phyloP scores from a whole-genome alignment of 106 monocot species.

The Dendrobium chrysotoxum region DNA sequence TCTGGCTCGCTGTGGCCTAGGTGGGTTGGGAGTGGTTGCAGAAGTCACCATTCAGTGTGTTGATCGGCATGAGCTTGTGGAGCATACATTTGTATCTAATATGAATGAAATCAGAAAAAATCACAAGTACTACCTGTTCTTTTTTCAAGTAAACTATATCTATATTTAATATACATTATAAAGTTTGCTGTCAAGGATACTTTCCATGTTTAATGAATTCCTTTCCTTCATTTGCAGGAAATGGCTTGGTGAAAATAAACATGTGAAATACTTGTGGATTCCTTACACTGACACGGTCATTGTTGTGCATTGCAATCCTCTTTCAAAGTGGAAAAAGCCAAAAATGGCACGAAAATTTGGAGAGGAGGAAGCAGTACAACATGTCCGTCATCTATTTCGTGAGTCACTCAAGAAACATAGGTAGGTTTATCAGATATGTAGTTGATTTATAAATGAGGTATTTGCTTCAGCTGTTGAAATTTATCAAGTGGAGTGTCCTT shows the following conservation, averaged over 20 bases:
- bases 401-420: conserved; percentile 68
- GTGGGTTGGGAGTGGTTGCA: conserved; percentile 91
- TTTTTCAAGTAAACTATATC: neutral
- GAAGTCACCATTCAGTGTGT: conserved; percentile 95
- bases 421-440: conserved; percentile 18
- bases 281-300: conserved; percentile 89
- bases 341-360: conserved; percentile 60
- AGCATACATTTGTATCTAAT: conserved; percentile 86
- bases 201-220: too few species aligned
- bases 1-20: conserved; percentile 89
- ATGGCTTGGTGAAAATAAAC: conserved; percentile 89
- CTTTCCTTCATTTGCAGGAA: conserved; percentile 53
- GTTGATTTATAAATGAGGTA: neutral
- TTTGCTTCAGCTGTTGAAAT: neutral
- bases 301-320: conserved; percentile 82
- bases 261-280: conserved; percentile 93
- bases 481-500: neutral
- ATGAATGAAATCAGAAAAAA: conserved; percentile 72
- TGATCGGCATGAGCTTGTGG: conserved; percentile 91
- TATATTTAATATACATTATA: neutral
- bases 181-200: too few species aligned
- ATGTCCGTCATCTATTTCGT: conserved; percentile 63
- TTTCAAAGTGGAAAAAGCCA: conserved; percentile 65
- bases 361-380: conserved; percentile 74
- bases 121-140: conserved; percentile 64